Evolutionary conservation across 306 rosid genomes (phyloP).

Genomic region (Lathyrus aphaca): DNA sequence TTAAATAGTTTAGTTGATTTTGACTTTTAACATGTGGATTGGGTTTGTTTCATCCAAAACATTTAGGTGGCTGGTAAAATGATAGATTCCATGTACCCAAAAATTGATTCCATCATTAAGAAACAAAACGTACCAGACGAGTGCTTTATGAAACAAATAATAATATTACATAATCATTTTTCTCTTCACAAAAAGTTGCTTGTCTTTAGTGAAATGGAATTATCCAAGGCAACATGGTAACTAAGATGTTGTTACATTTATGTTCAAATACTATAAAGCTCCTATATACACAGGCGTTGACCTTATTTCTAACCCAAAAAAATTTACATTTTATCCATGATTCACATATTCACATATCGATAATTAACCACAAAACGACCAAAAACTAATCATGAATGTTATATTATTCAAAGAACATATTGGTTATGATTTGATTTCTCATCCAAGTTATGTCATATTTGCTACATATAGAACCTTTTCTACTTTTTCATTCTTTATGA

Average conservation of each 20-base stretch:
- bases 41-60: too few species aligned
- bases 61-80: too few species aligned
- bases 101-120: too few species aligned
- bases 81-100: too few species aligned
- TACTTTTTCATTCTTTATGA: conserved; percentile 16
- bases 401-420: conserved; percentile 4
- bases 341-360: conserved; percentile 16
- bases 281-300: background rate
- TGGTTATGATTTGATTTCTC: conserved; percentile 28
- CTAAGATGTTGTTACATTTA: background rate
- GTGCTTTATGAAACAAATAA: background rate
- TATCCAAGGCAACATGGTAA: conserved; percentile 8
- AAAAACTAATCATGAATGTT: background rate
- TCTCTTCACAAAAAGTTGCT: conserved; percentile 35
- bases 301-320: conserved; percentile 4
- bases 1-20: too few species aligned
- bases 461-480: background rate
- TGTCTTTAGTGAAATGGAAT: conserved; percentile 25
- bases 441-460: background rate
- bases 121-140: background rate
- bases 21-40: too few species aligned
- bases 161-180: conserved; percentile 10
- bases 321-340: conserved; percentile 14
- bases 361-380: conserved; percentile 4
- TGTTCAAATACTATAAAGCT: background rate